Percentiles rank a stretch among this genome's conserved stretches.
Evolutionary conservation across 495 filamentous ascomycete genomes (phyloP).

Genomic region (Penicillium egyptiacum): DNA sequence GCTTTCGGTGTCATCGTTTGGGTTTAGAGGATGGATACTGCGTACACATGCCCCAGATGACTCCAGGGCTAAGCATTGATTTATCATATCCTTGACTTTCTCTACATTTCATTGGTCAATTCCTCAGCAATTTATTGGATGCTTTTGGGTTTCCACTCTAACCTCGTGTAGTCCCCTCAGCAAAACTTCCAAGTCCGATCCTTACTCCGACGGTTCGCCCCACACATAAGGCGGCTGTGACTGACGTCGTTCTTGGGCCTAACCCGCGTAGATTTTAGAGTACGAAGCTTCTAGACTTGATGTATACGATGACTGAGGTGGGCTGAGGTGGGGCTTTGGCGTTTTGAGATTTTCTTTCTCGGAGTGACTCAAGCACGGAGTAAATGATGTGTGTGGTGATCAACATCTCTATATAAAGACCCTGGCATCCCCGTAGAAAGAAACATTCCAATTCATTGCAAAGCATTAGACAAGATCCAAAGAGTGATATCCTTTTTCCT

Average conservation of each 20-base stretch:
- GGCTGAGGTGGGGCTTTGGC: slow-evolving; percentile 23
- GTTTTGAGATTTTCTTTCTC: slow-evolving; percentile 14
- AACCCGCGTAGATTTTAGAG: neutral
- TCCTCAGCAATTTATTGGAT: neutral
- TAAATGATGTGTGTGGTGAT: slow-evolving; percentile 15
- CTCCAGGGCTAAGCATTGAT: too few relatives aligned
- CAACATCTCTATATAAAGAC: slow-evolving; percentile 16
- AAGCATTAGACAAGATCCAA: neutral
- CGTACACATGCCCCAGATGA: neutral
- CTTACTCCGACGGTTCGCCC: slow-evolving; percentile 13
- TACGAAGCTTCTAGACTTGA: slow-evolving; percentile 13
- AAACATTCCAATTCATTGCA: neutral
- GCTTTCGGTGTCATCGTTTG: slow-evolving; percentile 2
- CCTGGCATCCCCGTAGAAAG: neutral
- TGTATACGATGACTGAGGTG: slow-evolving; percentile 8
- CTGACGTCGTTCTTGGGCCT: slow-evolving; percentile 18
- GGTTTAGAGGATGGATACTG: slow-evolving; percentile 7
- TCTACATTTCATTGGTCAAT: neutral
- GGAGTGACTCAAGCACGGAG: slow-evolving; percentile 12
- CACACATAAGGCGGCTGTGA: slow-evolving; percentile 10
- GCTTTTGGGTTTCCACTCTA: neutral
- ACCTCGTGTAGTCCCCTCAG: neutral
- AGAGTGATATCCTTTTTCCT: neutral
- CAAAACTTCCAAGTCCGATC: slow-evolving; percentile 12
- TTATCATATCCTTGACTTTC: neutral